These are phyloP conservation scores for Rhodomyrtus tomentosa DNA, from an alignment of 345 rosid species.

Conservation along the genomic window DNA sequence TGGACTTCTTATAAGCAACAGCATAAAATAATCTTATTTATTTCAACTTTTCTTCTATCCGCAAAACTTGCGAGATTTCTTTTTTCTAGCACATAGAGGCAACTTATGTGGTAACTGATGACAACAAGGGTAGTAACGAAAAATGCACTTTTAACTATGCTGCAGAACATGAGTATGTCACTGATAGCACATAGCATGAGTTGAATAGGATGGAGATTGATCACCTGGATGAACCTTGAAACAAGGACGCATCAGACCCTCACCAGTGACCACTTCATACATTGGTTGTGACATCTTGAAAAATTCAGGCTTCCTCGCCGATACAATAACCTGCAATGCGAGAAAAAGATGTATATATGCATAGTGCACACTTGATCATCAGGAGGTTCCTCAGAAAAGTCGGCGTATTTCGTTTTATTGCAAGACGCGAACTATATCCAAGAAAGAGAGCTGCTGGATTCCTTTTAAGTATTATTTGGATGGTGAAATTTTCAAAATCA, in stretches of 20 bases:
- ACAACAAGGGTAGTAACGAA: neutral
- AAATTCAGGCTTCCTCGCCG: constrained; percentile 97
- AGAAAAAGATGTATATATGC: neutral
- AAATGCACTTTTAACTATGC: neutral
- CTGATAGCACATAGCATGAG: neutral
- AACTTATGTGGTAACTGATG: neutral
- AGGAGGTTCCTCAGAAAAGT: neutral
- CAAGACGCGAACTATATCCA: neutral
- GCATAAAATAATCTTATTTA: neutral
- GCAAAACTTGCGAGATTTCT: neutral
- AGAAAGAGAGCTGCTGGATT: neutral
- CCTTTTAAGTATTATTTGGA: neutral
- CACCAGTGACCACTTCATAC: constrained; percentile 89
- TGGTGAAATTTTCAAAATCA: neutral
- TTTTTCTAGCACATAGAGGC: neutral
- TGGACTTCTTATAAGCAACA: neutral
- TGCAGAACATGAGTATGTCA: neutral
- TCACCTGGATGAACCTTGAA: constrained; percentile 77
- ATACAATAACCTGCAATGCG: constrained; percentile 59
- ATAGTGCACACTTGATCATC: neutral
- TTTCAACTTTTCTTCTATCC: neutral
- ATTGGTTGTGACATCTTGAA: constrained; percentile 91
- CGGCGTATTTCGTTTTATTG: neutral
- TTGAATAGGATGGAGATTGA: neutral
- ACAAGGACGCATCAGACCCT: constrained; percentile 94